These are phyloP conservation scores for Psilocybe cubensis DNA, from an alignment of 768 basidiomycete genomes.

Conservation along the genomic window DNA sequence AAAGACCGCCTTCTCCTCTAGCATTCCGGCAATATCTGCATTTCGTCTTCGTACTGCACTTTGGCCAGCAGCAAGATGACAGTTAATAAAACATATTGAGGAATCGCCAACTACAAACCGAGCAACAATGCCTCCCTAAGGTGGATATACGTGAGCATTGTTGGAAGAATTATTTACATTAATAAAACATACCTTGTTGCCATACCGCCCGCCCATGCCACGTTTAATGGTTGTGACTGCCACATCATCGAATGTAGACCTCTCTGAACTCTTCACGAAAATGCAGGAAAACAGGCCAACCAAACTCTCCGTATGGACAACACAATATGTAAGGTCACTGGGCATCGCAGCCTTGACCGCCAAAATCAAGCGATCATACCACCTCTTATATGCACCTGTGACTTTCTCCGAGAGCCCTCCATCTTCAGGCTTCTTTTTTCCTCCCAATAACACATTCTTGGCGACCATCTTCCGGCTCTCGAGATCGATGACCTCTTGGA, in stretches of 20 bases:
- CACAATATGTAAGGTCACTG: conserved; percentile 73
- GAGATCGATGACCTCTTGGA: conserved; percentile 97
- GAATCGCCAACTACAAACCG: conserved; percentile 91
- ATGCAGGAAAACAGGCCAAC: conserved; percentile 85
- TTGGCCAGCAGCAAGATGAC: conserved; percentile 96
- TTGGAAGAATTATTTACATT: neutral
- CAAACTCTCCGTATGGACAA: conserved; percentile 83
- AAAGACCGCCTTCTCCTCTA: conserved; percentile 82
- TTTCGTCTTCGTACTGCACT: conserved; percentile 81
- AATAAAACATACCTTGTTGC: conserved; percentile 80
- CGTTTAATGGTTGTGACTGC: conserved; percentile 86
- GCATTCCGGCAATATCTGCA: conserved; percentile 82
- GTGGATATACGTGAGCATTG: conserved; percentile 3
- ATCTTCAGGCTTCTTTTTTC: conserved; percentile 66
- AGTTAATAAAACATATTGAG: conserved; percentile 94
- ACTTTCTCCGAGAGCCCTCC: conserved; percentile 78
- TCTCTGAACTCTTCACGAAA: conserved; percentile 75
- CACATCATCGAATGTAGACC: conserved; percentile 61
- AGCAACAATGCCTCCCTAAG: conserved; percentile 87
- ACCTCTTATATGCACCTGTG: conserved; percentile 83
- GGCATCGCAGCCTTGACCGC: conserved; percentile 81
- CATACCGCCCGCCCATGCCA: conserved; percentile 91
- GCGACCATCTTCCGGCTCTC: conserved; percentile 91
- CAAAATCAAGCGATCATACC: conserved; percentile 79
- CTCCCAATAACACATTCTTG: conserved; percentile 84